Conservation (phyloP, 2,329 filamentous ascomycete species). For the Colletotrichum sp. region DNA sequence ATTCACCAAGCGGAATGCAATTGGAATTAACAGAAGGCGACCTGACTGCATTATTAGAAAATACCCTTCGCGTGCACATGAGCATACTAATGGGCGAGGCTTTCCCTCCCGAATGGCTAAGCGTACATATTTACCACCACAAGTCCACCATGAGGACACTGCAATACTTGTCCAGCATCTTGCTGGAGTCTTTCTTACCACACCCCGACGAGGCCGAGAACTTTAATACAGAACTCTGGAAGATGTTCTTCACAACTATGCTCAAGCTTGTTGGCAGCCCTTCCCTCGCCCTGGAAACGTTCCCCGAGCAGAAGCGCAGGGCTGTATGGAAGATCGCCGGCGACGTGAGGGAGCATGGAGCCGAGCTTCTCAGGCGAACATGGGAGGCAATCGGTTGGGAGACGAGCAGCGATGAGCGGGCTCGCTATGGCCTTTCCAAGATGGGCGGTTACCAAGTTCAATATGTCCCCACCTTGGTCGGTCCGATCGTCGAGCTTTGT, state of each 20-base stretch:
- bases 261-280: conserved; percentile 89
- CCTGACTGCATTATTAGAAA: conserved; percentile 74
- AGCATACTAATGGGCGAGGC: conserved; percentile 89
- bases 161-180: conserved; percentile 78
- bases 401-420: conserved; percentile 77
- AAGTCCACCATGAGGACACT: conserved; percentile 86
- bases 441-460: conserved; percentile 98
- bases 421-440: conserved; percentile 77
- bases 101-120: conserved; percentile 89
- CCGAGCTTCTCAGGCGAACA: conserved; percentile 79
- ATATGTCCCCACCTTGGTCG: conserved; percentile 91
- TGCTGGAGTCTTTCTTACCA: conserved; percentile 85
- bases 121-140: conserved; percentile 90
- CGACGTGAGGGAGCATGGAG: conserved; percentile 90
- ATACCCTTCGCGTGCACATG: conserved; percentile 82
- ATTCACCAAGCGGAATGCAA: conserved; percentile 73
- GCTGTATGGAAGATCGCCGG: conserved; percentile 99
- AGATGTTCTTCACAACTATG: conserved; percentile 87
- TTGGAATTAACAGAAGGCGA: conserved; percentile 78
- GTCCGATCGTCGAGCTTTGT: conserved; percentile 91
- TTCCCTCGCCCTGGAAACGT: conserved; percentile 89
- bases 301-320: conserved; percentile 93
- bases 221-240: conserved; percentile 95
- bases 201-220: conserved; percentile 88
- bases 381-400: conserved; percentile 99